These are phyloP conservation scores for Penicillium manginii DNA, from an alignment of 495 filamentous ascomycete species.

Conservation along the genomic window DNA sequence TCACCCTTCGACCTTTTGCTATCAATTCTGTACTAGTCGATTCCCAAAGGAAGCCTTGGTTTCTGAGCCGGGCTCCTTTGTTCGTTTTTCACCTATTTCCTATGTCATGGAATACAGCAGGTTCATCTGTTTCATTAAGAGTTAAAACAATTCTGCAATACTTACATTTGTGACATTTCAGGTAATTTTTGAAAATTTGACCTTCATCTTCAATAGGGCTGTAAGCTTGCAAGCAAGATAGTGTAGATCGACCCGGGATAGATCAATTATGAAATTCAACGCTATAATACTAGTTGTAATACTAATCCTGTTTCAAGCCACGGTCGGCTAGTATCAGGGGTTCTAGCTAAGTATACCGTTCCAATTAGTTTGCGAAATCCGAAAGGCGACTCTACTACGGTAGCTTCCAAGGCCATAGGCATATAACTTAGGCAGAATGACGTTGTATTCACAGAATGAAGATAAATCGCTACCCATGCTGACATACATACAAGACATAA, in stretches of 20 bases:
- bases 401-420: too few relatives aligned
- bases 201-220: too few relatives aligned
- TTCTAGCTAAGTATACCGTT: not conserved
- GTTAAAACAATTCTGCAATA: slow-evolving; percentile 15
- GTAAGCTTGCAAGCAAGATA: too few relatives aligned
- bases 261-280: too few relatives aligned
- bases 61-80: slow-evolving; percentile 23
- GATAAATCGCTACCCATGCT: slow-evolving; percentile 40
- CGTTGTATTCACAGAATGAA: slow-evolving; percentile 39
- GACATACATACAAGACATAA: slow-evolving; percentile 37
- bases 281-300: too few relatives aligned
- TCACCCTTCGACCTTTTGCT: slow-evolving; percentile 30
- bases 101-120: slow-evolving; percentile 35
- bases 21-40: slow-evolving; percentile 42
- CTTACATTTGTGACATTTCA: not conserved
- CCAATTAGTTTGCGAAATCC: too few relatives aligned
- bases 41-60: slow-evolving; percentile 26
- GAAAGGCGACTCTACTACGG: not conserved
- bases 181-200: too few relatives aligned
- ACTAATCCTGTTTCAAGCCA: not conserved
- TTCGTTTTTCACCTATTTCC: slow-evolving; percentile 22
- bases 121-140: slow-evolving; percentile 20
- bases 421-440: slow-evolving; percentile 18
- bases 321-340: not conserved
- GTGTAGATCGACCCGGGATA: too few relatives aligned